These are phyloP conservation scores for Tylopilus plumbeoviolaceoides DNA, from an alignment of 768 basidiomycete genomes.

Conservation along the genomic window DNA sequence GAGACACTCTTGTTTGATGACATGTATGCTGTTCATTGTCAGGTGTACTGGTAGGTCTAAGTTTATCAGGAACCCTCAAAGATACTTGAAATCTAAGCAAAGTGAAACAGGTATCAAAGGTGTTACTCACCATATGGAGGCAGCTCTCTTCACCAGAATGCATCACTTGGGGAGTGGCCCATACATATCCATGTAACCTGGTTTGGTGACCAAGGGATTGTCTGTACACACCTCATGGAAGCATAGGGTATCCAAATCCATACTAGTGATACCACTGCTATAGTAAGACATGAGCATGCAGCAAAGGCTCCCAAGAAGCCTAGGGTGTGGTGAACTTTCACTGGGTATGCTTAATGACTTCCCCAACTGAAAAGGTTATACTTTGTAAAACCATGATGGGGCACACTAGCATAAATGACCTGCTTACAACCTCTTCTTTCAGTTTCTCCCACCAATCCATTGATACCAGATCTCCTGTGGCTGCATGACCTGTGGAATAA, in stretches of 20 bases:
- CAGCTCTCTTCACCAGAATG: not conserved
- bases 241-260: not conserved
- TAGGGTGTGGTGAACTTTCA: not conserved
- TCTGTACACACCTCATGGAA: not conserved
- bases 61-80: too few species aligned
- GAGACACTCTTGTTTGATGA: not conserved
- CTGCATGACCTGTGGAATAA: not conserved
- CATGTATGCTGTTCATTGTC: too few species aligned
- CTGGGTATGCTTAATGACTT: not conserved
- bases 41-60: too few species aligned
- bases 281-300: not conserved
- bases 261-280: not conserved
- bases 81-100: too few species aligned
- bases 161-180: not conserved
- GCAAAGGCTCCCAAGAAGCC: not conserved
- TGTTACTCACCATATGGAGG: not conserved
- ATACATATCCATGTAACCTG: not conserved
- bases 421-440: not conserved
- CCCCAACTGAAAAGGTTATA: not conserved
- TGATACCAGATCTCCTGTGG: not conserved
- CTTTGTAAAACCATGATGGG: not conserved
- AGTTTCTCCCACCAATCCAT: not conserved
- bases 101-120: too few species aligned
- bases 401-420: too few species aligned
- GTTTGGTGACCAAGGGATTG: not conserved